Evolutionary conservation across 2,329 filamentous ascomycete genomes (phyloP), one percentile per base, ranked within the genome.

Genomic region (Diplodia seriata): DNA sequence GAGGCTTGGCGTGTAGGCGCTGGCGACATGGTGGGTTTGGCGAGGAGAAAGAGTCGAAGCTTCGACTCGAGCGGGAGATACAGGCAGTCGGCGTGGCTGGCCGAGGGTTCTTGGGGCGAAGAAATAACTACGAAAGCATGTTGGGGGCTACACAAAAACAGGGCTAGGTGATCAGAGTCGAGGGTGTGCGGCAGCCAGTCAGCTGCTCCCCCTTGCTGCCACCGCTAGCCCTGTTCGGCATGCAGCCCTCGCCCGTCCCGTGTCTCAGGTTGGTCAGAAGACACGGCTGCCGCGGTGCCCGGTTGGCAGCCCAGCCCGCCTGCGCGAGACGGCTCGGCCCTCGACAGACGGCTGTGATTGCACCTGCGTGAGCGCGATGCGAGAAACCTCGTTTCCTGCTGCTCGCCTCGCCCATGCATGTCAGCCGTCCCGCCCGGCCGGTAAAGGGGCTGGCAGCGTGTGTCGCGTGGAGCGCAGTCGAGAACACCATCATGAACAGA

Each of bases 221-320:
- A 50, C 57, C 8, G 15, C 57, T 62, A 62, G 29, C 57, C 40
- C 40, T 26, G 50, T 23, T 9, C 9, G 26, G 43, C 11, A n/a
- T 31, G 14, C 55, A 18, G 1, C 20, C 55, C 36, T 23, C 8
- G 9, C 36, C n/a, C 14, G 8, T 47, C n/a, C 14, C 36, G 31
- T 62, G 57, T 62, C 57, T 62, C 57, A 62, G 57, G 57, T 49
- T 43, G 57, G 57, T 50, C 57, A 49, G 40, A 49, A 62, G 57
- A 43, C 40, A n/a, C 11, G 5, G 23, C 14, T 49, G 18, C 56
- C 23, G 2, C 15, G 7, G 23, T 6, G 20, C 38, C 18, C 23
- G 26, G 56, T 33, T 31, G 56, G 56, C 5, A 33, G 31, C 1
- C 31, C 6, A 26, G 26, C 26, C 26, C 26, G 26, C 26, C 26